Base-by-base conservation (phyloP, 768 basidiomycete species). In the Suillus decipiens region DNA sequence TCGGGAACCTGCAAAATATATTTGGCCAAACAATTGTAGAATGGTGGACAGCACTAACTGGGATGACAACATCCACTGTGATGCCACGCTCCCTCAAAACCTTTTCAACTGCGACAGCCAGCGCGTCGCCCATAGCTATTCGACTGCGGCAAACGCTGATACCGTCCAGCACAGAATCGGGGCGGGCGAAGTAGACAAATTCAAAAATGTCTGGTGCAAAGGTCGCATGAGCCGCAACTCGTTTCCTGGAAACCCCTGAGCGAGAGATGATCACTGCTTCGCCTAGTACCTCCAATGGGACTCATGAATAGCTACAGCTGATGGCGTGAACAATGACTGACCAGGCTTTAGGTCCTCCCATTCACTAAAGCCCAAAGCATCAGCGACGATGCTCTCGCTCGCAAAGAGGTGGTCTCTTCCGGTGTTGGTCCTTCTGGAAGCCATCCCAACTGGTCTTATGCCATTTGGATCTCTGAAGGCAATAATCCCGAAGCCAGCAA, bases 181-280 rank as follows among this genome's bases (percentile, higher is more conserved):
- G 97, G 62, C 97, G 89, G 7, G 97, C 95, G 73, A 99, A 95
- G 79, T 99, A 99, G 66, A 99, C 97, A 70, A 86, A 97, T 83
- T 99, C 97, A 73, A 99, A 99, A 70, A 99, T 97, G 77, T 99
- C 97, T 28, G 97, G 97, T 0, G 96, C 92, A 73, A 98, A 97
- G 2, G 84, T 85, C 10, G 86, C 84, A 8, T 87, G 80, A n/a
- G 86, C 79, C 9, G 83, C 84, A 57, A 94, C 88, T 69, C 89
- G 86, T 33, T 93, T 86, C 54, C 92, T 84, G 8, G 87, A 85
- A 60, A 98, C 84, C 37, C 84, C 82, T 57, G 79, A 82, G 57
- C 93, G 89, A 9, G 97, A 99, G 72, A 97, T 93, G 73, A 99
- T 99, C 51, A 99, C 80, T 15, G 96, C 96, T 77, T 99, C 96